A percentile compares a stretch with the other conserved stretches of the same genome.
These are phyloP conservation scores for Aurantiochytrium sp. DNA, from an alignment of 108 stramenopile genomes.

Conservation along the genomic window DNA sequence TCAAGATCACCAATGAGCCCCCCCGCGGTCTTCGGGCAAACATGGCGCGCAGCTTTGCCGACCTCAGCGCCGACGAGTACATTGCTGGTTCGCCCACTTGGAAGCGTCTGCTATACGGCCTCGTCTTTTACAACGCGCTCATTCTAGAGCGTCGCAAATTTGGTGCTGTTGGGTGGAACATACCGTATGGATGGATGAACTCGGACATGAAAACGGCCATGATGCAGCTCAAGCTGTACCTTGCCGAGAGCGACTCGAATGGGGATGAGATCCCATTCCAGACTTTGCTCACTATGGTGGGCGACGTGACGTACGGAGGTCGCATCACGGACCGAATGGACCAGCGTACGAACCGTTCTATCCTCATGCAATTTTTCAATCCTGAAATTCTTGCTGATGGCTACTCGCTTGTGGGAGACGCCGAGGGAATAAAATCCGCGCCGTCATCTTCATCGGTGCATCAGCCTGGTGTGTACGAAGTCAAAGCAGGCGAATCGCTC, in stretches of 20 bases:
- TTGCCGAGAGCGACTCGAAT: conserved; percentile 33
- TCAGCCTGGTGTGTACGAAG: conserved; percentile 40
- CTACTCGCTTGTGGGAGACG: conserved; percentile 32
- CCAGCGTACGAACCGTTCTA: conserved; percentile 44
- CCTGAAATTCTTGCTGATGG: conserved; percentile 38
- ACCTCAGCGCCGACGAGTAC: conserved; percentile 44
- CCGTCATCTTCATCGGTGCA: conserved; percentile 33
- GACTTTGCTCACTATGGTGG: conserved; percentile 44
- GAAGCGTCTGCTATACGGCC: conserved; percentile 46
- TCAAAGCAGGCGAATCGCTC: conserved; percentile 33
- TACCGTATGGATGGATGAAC: conserved; percentile 58
- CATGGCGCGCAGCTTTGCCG: conserved; percentile 44
- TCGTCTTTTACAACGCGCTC: conserved; percentile 52
- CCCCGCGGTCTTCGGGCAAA: conserved; percentile 51
- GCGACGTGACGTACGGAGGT: conserved; percentile 52
- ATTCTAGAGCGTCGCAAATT: conserved; percentile 52
- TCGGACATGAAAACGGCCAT: conserved; percentile 51
- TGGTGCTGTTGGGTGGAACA: conserved; percentile 56
- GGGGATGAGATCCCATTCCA: conserved; percentile 41
- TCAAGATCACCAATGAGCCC: conserved; percentile 57
- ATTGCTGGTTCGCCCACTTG: conserved; percentile 26
- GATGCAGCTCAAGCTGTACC: conserved; percentile 51
- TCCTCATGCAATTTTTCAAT: conserved; percentile 39
- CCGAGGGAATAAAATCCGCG: conserved; percentile 15
- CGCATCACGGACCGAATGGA: conserved; percentile 50